Conservation (phyloP, 1,284 basidiomycete species). For the Ustilago cynodontis region DNA sequence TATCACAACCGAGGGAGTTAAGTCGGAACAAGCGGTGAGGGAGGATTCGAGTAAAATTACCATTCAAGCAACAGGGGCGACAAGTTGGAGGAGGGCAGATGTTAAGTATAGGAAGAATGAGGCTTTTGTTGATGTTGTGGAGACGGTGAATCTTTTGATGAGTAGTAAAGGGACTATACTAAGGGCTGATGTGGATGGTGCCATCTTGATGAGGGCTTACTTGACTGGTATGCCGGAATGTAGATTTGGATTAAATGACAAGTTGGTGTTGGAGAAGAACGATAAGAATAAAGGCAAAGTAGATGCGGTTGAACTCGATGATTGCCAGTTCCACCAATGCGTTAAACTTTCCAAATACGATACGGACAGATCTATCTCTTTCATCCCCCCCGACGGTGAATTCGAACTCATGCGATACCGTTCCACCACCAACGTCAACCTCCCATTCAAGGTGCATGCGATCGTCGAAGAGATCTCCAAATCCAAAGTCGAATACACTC, state of each 20-base stretch:
- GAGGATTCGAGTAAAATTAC: constrained; percentile 98
- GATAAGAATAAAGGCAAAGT: constrained; percentile 53
- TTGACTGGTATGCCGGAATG: constrained; percentile 95
- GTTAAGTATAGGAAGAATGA: constrained; percentile 99
- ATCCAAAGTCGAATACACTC: constrained; percentile 88
- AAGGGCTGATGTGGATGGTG: constrained; percentile 97
- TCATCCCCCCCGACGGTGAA: constrained; percentile 97
- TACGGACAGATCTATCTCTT: constrained; percentile 89
- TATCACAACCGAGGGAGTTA: constrained; percentile 96
- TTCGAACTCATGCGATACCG: constrained; percentile 99
- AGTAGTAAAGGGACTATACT: constrained; percentile 92
- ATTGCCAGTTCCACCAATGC: constrained; percentile 99
- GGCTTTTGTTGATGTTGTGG: constrained; percentile 96
- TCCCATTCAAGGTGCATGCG: constrained; percentile 89
- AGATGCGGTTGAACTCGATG: constrained; percentile 80
- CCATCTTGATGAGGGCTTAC: constrained; percentile 98
- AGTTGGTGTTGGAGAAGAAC: constrained; percentile 91
- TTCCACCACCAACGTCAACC: constrained; percentile 92
- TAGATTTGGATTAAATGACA: constrained; percentile 98
- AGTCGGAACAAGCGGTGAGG: constrained; percentile 80
- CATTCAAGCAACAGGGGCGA: constrained; percentile 92
- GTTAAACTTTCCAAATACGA: constrained; percentile 95
- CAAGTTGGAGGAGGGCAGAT: constrained; percentile 90
- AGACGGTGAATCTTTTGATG: constrained; percentile 96
- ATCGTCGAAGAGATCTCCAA: constrained; percentile 94